Conservation (phyloP, 2,329 filamentous ascomycete species). For the Beauveria sp. region DNA sequence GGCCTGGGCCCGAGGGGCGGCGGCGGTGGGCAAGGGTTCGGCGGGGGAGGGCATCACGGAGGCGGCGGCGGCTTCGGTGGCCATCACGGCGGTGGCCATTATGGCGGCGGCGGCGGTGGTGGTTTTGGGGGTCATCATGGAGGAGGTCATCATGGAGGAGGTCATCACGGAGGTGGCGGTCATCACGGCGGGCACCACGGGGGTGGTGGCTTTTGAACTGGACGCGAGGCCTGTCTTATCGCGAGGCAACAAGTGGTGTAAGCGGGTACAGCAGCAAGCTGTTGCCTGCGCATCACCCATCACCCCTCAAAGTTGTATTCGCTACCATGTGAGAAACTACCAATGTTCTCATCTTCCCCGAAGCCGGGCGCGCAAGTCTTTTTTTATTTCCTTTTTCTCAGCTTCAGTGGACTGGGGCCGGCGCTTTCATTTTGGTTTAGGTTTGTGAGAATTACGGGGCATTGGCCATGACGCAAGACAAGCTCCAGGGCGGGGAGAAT, state of each 20-base stretch:
- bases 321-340: too few species aligned
- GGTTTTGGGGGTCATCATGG: neutral
- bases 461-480: slow-evolving; percentile 6
- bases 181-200: neutral
- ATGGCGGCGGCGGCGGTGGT: neutral
- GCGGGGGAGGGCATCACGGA: neutral
- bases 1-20: neutral
- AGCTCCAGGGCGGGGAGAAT: neutral
- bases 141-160: neutral
- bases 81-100: neutral
- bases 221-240: neutral
- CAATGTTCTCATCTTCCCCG: too few species aligned
- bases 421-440: neutral
- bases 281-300: too few species aligned
- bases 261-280: neutral
- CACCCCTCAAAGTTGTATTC: too few species aligned
- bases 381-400: neutral
- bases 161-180: neutral
- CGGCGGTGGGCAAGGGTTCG: too few species aligned
- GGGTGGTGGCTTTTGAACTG: neutral
- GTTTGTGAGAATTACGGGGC: slow-evolving; percentile 1
- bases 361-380: too few species aligned
- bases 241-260: neutral
- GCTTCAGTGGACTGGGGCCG: neutral
- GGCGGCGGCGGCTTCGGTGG: neutral